Base-by-base conservation (phyloP, 2,329 filamentous ascomycete genomes). In the Cercospora zeina region DNA sequence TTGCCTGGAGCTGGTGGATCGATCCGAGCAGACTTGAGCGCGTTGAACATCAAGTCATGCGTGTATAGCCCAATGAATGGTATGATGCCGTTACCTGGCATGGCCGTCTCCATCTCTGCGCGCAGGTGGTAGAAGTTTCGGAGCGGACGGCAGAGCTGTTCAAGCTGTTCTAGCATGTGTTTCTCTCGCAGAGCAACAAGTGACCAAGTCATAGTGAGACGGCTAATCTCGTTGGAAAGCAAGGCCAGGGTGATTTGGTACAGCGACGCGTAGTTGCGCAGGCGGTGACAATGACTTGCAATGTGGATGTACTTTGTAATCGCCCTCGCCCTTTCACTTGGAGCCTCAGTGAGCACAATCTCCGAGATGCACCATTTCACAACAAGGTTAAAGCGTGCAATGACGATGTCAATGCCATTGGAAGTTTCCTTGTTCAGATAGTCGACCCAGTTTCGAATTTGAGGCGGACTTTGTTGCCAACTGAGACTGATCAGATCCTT, bases 331-430 rank as follows among this genome's bases (percentile, higher is more conserved):
- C 90, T 83, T 76, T 95, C 90, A 64, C 88, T 85, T 10, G 88
- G 76, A 60, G 87, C 80, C 66, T 88, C 84, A 0, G 89, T 95
- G 53, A 95, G 81, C 8, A 95, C 83, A 67, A 89, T 85, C 74
- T 93, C 89, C 0, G 90, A 93, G 30, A 92, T 84, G 30, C 86
- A 88, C 90, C 90, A 95, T 74, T 93, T 93, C 64, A 93, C 90
- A 79, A 93, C 89, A 66, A 95, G 85, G 74, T 95, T 95, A 80
- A 95, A 95, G 54, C 90, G 87, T 8, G 90, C 89, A 74, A 93
- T 90, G 53, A 93, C 89, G 21, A 95, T 88, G 72, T 93, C 90
- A 37, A 95, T 88, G 13, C 90, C 90, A 58, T 47, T 87, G 33
- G 65, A 67, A 36, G 68, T 66, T 24, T 69, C 67, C 54, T 87